Conservation (phyloP, 768 basidiomycete species). For the Rubroboletus pulcherrimus region DNA sequence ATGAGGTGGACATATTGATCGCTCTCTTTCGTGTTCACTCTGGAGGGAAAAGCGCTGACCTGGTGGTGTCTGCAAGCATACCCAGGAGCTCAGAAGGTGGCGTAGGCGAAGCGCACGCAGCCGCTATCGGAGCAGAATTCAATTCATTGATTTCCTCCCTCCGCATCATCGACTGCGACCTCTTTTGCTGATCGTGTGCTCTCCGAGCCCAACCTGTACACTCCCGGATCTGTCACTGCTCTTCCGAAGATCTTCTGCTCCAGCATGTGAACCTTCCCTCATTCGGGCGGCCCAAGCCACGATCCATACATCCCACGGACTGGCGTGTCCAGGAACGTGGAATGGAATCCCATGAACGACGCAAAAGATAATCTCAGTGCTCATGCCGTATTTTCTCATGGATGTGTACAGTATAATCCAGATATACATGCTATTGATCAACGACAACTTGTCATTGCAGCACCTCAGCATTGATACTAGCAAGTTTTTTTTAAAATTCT, state of each 20-base stretch:
- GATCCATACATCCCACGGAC: not conserved
- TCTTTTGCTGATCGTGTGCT: slow-evolving; percentile 54
- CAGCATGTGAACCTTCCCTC: not conserved
- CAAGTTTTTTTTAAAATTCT: not conserved
- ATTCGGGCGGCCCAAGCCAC: not conserved
- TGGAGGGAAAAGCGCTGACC: slow-evolving; percentile 58
- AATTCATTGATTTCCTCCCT: slow-evolving; percentile 54
- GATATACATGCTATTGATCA: not conserved
- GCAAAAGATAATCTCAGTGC: not conserved
- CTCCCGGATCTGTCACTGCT: not conserved
- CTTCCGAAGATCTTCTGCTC: not conserved
- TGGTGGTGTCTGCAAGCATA: slow-evolving; percentile 83
- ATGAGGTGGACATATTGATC: slow-evolving; percentile 73
- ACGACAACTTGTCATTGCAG: not conserved
- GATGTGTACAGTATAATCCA: not conserved
- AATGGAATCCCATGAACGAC: slow-evolving; percentile 4
- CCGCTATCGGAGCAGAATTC: slow-evolving; percentile 44
- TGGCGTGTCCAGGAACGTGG: not conserved
- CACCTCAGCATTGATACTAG: not conserved
- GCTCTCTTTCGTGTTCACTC: slow-evolving; percentile 74
- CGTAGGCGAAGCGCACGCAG: slow-evolving; percentile 34
- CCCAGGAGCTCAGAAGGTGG: slow-evolving; percentile 43
- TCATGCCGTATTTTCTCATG: slow-evolving; percentile 2
- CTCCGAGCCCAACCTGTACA: not conserved
- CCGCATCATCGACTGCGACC: slow-evolving; percentile 58